A percentile compares a stretch with the other conserved stretches of the same genome.
Evolutionary conservation across 768 basidiomycete species (phyloP).

Genomic region (Pisolithus albus): DNA sequence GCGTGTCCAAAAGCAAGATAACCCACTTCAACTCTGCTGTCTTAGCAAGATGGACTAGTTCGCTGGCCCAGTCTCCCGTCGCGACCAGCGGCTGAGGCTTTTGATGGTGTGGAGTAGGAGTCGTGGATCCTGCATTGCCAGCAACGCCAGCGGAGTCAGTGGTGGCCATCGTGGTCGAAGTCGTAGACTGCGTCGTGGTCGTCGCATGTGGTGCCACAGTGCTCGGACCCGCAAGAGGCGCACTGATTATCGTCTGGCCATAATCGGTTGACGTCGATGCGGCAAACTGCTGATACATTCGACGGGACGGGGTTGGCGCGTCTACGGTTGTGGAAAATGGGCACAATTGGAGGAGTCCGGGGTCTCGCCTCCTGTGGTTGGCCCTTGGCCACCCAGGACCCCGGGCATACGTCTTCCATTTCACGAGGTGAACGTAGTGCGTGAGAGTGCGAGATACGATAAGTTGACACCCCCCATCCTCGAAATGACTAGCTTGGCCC

Average conservation of each 20-base stretch:
- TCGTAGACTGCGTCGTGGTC: conserved; percentile 14
- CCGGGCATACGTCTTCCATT: background rate
- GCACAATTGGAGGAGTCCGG: background rate
- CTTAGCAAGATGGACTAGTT: conserved; percentile 79
- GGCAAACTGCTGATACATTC: conserved; percentile 1
- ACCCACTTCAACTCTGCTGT: conserved; percentile 84
- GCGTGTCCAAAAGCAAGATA: background rate
- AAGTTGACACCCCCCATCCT: too few relatives aligned
- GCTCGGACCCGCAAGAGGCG: conserved; percentile 28
- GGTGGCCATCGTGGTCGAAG: background rate
- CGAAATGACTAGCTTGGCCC: too few relatives aligned
- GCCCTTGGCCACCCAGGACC: background rate
- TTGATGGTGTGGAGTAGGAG: conserved; percentile 12
- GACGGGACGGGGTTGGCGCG: background rate
- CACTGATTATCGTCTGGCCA: conserved; percentile 27
- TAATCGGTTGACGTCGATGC: background rate
- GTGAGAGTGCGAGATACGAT: too few relatives aligned
- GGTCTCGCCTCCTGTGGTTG: background rate
- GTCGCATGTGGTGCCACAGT: conserved; percentile 26
- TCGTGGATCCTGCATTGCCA: conserved; percentile 1
- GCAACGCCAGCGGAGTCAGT: background rate
- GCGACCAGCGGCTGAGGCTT: conserved; percentile 56
- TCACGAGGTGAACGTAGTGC: too few relatives aligned
- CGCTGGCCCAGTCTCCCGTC: conserved; percentile 81
- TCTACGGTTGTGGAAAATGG: background rate